phyloP scores from a whole-genome alignment of 345 rosid species.

The Aquilaria malaccensis region DNA sequence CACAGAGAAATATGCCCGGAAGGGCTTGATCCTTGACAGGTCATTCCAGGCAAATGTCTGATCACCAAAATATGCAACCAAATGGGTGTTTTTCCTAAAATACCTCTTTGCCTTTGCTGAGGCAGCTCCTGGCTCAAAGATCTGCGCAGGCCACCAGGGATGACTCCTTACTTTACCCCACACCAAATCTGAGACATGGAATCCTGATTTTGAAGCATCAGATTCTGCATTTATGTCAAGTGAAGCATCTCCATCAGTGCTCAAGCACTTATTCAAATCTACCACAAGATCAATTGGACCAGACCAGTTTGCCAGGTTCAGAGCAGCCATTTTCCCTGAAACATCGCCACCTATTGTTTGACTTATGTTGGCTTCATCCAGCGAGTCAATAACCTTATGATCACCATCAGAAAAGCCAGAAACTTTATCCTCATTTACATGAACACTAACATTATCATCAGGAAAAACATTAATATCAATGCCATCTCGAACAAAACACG shows the following conservation, averaged over 20 bases:
- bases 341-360: slow-evolving; percentile 1
- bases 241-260: slow-evolving; percentile 2
- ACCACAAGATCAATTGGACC: slow-evolving; percentile 13
- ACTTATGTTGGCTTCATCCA: slow-evolving; percentile 5
- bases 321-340: slow-evolving; percentile 1
- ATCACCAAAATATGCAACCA: slow-evolving; percentile 72
- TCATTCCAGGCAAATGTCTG: slow-evolving; percentile 72
- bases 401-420: slow-evolving; percentile 11
- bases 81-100: slow-evolving; percentile 41
- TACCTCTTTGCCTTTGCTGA: slow-evolving; percentile 55
- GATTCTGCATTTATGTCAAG: not conserved
- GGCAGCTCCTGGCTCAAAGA: slow-evolving; percentile 46
- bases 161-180: slow-evolving; percentile 92
- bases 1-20: slow-evolving; percentile 41
- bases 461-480: not conserved
- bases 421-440: not conserved
- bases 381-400: slow-evolving; percentile 17
- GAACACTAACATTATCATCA: not conserved
- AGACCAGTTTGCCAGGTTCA: slow-evolving; percentile 8
- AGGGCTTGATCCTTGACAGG: slow-evolving; percentile 52
- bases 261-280: slow-evolving; percentile 13
- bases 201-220: slow-evolving; percentile 10
- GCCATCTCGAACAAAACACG: slow-evolving; percentile 1
- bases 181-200: slow-evolving; percentile 52
- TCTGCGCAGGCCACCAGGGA: slow-evolving; percentile 96